Evolutionary conservation across 129 eudicot genomes (phyloP), one percentile per base, ranked within the genome.

Genomic region (Artemisia annua): DNA sequence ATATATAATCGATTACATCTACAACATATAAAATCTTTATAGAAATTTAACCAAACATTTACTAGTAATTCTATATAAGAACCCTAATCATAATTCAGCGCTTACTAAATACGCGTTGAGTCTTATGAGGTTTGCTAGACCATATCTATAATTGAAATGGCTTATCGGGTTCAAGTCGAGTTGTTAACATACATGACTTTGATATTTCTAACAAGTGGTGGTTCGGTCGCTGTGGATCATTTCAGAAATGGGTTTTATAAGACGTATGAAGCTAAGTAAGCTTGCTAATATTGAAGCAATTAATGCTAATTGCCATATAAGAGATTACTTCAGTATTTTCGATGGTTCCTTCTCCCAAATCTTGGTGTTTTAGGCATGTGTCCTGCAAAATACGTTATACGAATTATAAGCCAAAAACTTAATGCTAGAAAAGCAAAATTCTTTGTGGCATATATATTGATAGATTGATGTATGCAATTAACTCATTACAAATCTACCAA

Each of bases 321-420:
- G 30, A 14, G 30, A 14, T 4, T 18, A 58, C 52, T 76, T 75
- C 75, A 75, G 16, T 67, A 58, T 66, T 20, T 54, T 22, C 66
- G 72, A 11, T 63, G 68, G 26, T 59, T 76, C 78, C 86, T 80
- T 78, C 88, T 82, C 24, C 83, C 86, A 64, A 82, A 83, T 48
- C 96, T 82, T 26, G 82, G 77, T 32, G 72, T 15, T 63, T 52
- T 78, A 71, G 55, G 79, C 24, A 65, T 9, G 50, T 59, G 19
- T 51, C 84, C 74, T 63, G 48, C 46, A 44, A 78, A 78, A 44
- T 7, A 66, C 39, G 6, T 28, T 3, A 7, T 7, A 35, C 44
- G 30, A 35, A 5, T 35, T 35, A 35, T 5, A 35, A 35, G 1
- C 44, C 0, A 35, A 5, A 35, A 5, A 35, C 44, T 35, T 35